Conservation (phyloP, 2,329 filamentous ascomycete species). For the Pseudogymnoascus sp. region DNA sequence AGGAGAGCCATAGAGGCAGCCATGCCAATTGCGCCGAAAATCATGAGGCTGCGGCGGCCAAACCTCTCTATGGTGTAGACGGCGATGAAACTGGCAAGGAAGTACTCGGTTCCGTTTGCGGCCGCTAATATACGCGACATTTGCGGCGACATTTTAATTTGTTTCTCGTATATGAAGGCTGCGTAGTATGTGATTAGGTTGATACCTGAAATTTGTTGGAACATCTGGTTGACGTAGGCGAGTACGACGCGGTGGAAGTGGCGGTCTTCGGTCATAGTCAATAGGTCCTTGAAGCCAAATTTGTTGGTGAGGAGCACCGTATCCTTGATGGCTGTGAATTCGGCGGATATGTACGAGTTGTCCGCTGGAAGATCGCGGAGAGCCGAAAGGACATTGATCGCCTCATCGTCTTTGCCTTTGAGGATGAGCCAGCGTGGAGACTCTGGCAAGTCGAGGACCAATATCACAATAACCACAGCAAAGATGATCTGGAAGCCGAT, state of each 20-base stretch:
- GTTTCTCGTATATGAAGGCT: slow-evolving; percentile 41
- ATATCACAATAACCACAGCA: slow-evolving; percentile 46
- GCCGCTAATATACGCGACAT: slow-evolving; percentile 47
- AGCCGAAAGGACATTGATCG: slow-evolving; percentile 35
- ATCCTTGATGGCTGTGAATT: slow-evolving; percentile 45
- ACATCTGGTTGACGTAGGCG: slow-evolving; percentile 39
- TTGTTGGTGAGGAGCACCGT: slow-evolving; percentile 51
- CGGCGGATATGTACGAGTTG: slow-evolving; percentile 44
- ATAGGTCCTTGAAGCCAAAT: slow-evolving; percentile 33
- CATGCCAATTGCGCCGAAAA: slow-evolving; percentile 58
- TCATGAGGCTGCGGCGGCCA: slow-evolving; percentile 62
- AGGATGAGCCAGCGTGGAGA: slow-evolving; percentile 39
- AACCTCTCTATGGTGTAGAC: slow-evolving; percentile 42
- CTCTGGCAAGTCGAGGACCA: slow-evolving; percentile 46
- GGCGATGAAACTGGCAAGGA: slow-evolving; percentile 32
- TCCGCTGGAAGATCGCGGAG: slow-evolving; percentile 35
- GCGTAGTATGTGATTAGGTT: slow-evolving; percentile 39
- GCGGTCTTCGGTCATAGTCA: slow-evolving; percentile 42
- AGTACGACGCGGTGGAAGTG: slow-evolving; percentile 46
- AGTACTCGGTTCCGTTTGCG: slow-evolving; percentile 39
- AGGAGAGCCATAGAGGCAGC: slow-evolving; percentile 58
- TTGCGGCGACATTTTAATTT: slow-evolving; percentile 36
- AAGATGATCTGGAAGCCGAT: slow-evolving; percentile 50
- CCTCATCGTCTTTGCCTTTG: slow-evolving; percentile 36
- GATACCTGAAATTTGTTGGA: slow-evolving; percentile 41